Conservation (phyloP, 208 protist genomes). For the Crithidia expoeki region DNA sequence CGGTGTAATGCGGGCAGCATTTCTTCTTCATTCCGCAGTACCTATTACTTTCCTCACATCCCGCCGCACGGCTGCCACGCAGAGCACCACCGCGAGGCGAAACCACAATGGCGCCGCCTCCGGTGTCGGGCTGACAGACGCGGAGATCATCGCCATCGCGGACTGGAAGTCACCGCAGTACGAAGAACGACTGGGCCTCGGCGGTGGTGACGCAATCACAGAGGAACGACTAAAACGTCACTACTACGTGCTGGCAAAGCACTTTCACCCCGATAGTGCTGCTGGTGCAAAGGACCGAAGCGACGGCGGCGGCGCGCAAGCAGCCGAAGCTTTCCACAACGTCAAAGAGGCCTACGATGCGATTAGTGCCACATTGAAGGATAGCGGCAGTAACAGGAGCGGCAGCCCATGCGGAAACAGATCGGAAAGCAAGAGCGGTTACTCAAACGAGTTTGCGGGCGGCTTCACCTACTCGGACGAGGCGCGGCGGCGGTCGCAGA, state of each 20-base stretch:
- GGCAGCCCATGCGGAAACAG: neutral
- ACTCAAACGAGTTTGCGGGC: neutral
- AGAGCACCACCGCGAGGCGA: neutral
- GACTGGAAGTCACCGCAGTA: slow-evolving; percentile 49
- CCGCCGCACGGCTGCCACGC: slow-evolving; percentile 1
- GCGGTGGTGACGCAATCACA: slow-evolving; percentile 33
- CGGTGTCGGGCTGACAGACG: slow-evolving; percentile 14
- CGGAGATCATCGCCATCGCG: slow-evolving; percentile 40
- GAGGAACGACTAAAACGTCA: slow-evolving; percentile 60
- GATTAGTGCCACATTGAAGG: slow-evolving; percentile 33
- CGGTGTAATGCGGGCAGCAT: neutral
- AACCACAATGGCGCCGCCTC: neutral
- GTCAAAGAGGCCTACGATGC: slow-evolving; percentile 80
- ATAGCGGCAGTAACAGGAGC: neutral
- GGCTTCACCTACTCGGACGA: slow-evolving; percentile 65
- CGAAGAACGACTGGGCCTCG: slow-evolving; percentile 73
- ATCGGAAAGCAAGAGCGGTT: neutral
- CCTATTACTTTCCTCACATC: neutral
- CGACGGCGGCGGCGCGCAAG: slow-evolving; percentile 23
- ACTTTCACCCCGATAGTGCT: slow-evolving; percentile 77
- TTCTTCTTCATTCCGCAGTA: neutral
- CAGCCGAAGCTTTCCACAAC: slow-evolving; percentile 60
- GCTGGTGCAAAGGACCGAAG: neutral
- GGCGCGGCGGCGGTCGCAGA: slow-evolving; percentile 51
- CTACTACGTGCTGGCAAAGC: slow-evolving; percentile 72